Evolutionary conservation across 2,329 filamentous ascomycete genomes (phyloP).

Genomic region (Neobulgaria alba): DNA sequence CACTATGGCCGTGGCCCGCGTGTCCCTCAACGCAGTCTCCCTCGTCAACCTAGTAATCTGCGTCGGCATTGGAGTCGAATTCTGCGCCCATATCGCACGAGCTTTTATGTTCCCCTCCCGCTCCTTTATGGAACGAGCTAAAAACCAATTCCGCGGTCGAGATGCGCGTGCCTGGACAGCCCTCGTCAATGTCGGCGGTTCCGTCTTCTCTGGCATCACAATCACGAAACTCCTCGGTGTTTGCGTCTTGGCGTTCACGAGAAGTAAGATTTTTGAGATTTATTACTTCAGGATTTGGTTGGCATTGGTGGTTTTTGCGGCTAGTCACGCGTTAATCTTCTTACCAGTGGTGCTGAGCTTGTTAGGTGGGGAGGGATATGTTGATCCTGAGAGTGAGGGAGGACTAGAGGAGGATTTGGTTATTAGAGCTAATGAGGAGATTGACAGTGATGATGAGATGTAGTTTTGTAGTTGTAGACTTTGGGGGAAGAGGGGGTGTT

Average conservation of each 20-base stretch:
- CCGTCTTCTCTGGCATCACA: slow-evolving; percentile 93
- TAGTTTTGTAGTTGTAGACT: too few species aligned
- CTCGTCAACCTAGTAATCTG: slow-evolving; percentile 96
- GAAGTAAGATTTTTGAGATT: slow-evolving; percentile 98
- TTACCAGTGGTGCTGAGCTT: slow-evolving; percentile 83
- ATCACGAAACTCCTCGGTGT: slow-evolving; percentile 93
- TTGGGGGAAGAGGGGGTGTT: too few species aligned
- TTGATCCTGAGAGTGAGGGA: slow-evolving; percentile 79
- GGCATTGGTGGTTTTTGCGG: slow-evolving; percentile 81
- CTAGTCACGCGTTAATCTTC: slow-evolving; percentile 81
- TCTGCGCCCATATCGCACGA: slow-evolving; percentile 92
- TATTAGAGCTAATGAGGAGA: slow-evolving; percentile 67
- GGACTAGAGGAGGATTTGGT: slow-evolving; percentile 85
- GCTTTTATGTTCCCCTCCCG: slow-evolving; percentile 91
- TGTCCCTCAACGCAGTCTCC: slow-evolving; percentile 89
- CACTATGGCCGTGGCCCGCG: slow-evolving; percentile 80
- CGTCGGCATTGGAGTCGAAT: slow-evolving; percentile 92
- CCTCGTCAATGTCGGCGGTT: slow-evolving; percentile 87
- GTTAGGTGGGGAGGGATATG: slow-evolving; percentile 77
- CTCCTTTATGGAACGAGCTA: slow-evolving; percentile 71
- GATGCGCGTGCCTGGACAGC: slow-evolving; percentile 89
- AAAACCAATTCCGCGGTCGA: slow-evolving; percentile 67
- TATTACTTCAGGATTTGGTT: slow-evolving; percentile 99
- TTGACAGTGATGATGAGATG: slow-evolving; percentile 34
- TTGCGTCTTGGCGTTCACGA: slow-evolving; percentile 83